phyloP scores from a whole-genome alignment of 2,329 filamentous ascomycete species.

The Fusarium verrucosum region DNA sequence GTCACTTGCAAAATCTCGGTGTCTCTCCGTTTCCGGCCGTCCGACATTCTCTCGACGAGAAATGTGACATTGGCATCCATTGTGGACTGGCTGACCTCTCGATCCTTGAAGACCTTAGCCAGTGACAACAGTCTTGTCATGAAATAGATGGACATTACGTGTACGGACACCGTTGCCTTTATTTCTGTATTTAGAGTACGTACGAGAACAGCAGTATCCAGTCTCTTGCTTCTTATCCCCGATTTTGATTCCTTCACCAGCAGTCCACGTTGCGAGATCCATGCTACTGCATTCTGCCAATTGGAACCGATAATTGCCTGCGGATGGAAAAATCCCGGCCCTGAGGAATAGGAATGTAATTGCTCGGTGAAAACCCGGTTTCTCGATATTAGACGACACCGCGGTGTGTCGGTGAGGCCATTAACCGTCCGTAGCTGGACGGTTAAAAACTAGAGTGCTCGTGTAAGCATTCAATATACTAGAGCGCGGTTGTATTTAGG shows the following conservation, averaged over 20 bases:
- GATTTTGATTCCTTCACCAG: constrained; percentile 21
- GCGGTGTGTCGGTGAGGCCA: constrained; percentile 33
- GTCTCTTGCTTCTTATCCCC: constrained; percentile 10
- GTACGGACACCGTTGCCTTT: neutral
- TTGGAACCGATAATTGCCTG: neutral
- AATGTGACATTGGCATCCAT: constrained; percentile 11
- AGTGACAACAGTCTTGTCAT: constrained; percentile 1
- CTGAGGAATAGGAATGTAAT: neutral
- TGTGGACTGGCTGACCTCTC: constrained; percentile 20
- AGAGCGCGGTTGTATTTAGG: neutral
- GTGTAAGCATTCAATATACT: neutral
- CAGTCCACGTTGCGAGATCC: constrained; percentile 13
- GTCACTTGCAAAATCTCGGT: constrained; percentile 14
- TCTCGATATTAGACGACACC: constrained; percentile 10
- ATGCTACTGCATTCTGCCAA: constrained; percentile 14
- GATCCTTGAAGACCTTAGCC: constrained; percentile 2
- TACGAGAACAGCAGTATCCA: constrained; percentile 20
- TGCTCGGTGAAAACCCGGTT: constrained; percentile 34
- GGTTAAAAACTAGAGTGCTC: neutral
- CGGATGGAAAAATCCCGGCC: constrained; percentile 9
- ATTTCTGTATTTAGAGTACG: constrained; percentile 28
- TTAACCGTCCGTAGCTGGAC: neutral
- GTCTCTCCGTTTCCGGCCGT: constrained; percentile 41
- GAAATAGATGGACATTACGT: constrained; percentile 7
- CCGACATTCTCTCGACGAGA: constrained; percentile 13